These are phyloP conservation scores for Gossypium arboreum DNA, from an alignment of 345 rosid species.

Conservation along the genomic window DNA sequence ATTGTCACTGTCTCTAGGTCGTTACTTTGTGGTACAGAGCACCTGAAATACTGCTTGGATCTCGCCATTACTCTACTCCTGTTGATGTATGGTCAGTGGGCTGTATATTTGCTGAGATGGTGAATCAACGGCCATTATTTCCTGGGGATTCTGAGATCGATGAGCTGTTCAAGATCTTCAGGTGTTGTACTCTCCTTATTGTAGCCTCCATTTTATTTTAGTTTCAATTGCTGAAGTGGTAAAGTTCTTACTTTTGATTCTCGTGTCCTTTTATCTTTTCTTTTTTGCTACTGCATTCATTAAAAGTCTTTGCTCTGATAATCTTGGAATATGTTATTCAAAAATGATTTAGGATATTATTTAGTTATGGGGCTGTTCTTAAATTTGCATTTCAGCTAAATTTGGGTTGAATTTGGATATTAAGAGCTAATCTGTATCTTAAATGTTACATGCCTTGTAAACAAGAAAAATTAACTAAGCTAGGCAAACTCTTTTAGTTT, in stretches of 20 bases:
- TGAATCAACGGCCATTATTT: constrained; percentile 82
- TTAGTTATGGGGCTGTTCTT: background rate
- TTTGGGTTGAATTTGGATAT: background rate
- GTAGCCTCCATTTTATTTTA: constrained; percentile 1
- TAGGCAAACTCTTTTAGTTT: background rate
- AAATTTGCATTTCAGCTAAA: background rate
- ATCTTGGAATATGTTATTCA: background rate
- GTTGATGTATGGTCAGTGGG: constrained; percentile 99
- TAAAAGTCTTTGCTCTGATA: background rate
- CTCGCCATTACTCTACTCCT: constrained; percentile 94
- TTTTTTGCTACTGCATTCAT: background rate
- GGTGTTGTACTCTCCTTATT: constrained; percentile 38
- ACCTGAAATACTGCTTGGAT: constrained; percentile 95
- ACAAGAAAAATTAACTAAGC: background rate
- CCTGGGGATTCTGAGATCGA: constrained; percentile 99
- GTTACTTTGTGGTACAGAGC: constrained; percentile 99
- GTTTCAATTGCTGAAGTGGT: background rate
- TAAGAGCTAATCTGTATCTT: background rate
- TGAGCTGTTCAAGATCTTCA: constrained; percentile 92
- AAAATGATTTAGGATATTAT: background rate
- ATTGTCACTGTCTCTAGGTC: constrained; percentile 46
- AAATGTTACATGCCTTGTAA: background rate
- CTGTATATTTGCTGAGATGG: constrained; percentile 99
- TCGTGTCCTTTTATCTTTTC: background rate
- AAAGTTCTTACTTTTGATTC: background rate